Evolutionary conservation across 495 filamentous ascomycete genomes (phyloP).

Genomic region (Neurospora sp.): DNA sequence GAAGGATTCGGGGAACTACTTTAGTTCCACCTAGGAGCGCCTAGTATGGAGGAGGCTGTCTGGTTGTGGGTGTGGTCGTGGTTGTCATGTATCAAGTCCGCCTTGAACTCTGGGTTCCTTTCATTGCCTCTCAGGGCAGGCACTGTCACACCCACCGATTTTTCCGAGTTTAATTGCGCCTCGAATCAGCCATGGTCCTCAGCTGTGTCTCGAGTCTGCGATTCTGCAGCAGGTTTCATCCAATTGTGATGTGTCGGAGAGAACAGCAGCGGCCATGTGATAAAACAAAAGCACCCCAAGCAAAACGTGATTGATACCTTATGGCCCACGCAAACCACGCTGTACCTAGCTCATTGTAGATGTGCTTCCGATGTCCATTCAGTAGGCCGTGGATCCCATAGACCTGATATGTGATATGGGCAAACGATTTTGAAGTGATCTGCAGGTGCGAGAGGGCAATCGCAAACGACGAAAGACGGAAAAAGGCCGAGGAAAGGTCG

Average conservation of each 20-base stretch:
- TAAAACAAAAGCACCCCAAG: not conserved
- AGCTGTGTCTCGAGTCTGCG: not conserved
- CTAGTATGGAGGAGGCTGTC: not conserved
- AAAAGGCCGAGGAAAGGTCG: not conserved
- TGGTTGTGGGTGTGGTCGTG: not conserved
- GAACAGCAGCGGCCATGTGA: not conserved
- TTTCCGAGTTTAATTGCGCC: not conserved
- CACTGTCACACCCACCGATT: not conserved
- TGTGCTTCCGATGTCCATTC: not conserved
- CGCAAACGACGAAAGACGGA: not conserved
- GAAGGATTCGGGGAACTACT: not conserved
- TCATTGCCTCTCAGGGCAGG: not conserved
- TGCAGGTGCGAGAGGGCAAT: not conserved
- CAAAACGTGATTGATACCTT: not conserved
- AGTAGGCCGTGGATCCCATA: not conserved
- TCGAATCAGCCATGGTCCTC: not conserved
- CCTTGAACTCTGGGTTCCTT: not conserved
- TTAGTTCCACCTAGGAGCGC: not conserved
- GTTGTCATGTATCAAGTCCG: not conserved
- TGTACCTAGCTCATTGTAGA: not conserved
- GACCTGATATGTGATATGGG: not conserved
- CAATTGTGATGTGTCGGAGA: not conserved
- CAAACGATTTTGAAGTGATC: not conserved
- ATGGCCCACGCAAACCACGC: not conserved
- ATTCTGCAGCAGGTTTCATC: not conserved